Evolutionary conservation across 2,329 filamentous ascomycete genomes (phyloP).

Genomic region (Pseudopyricularia javanii): DNA sequence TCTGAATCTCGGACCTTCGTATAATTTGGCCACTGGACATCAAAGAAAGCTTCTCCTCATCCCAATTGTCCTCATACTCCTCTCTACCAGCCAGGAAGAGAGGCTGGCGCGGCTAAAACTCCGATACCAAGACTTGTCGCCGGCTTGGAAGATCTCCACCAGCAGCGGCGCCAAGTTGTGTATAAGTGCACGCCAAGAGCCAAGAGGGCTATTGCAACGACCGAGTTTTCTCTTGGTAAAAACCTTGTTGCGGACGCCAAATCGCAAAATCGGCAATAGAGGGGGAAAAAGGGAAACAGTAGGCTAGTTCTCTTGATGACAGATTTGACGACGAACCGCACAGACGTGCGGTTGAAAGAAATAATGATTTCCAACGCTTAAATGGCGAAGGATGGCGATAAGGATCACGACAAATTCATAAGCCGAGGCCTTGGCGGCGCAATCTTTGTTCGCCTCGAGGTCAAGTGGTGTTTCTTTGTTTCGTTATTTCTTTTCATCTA

Average conservation of each 20-base stretch:
- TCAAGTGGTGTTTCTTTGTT: neutral
- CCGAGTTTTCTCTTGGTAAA: neutral
- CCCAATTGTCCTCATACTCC: neutral
- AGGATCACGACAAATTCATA: neutral
- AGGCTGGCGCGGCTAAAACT: too few relatives aligned
- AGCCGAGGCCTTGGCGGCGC: neutral
- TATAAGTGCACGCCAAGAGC: neutral
- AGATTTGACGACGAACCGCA: too few relatives aligned
- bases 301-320: neutral
- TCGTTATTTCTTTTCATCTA: neutral
- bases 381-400: neutral
- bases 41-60: neutral
- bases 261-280: neutral
- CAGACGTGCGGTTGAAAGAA: too few relatives aligned
- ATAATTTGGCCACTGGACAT: neutral
- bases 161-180: neutral
- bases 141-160: neutral
- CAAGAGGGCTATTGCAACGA: neutral
- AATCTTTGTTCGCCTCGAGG: neutral
- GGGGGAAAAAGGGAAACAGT: neutral
- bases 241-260: too few relatives aligned
- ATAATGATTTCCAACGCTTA: too few relatives aligned
- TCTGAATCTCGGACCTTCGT: neutral
- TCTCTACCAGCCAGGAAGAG: too few relatives aligned
- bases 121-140: too few relatives aligned